A percentile compares a stretch with the other conserved stretches of the same genome.
These are phyloP conservation scores for Cercospora sesami DNA, from an alignment of 2,329 filamentous ascomycete genomes.

Conservation along the genomic window DNA sequence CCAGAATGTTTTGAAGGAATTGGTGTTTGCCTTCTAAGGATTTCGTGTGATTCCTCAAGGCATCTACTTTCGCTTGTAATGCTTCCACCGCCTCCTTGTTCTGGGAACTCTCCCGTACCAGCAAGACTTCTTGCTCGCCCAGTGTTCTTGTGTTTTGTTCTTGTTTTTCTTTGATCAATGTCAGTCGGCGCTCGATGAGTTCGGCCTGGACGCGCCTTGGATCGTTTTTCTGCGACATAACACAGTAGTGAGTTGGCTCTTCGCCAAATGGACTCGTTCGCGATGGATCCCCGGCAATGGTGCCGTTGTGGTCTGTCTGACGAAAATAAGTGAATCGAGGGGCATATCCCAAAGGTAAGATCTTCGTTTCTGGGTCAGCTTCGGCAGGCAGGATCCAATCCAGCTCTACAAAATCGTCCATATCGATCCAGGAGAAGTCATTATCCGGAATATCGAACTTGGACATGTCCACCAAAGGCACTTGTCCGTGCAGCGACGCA, in stretches of 20 bases:
- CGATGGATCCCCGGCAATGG: slow-evolving; percentile 75
- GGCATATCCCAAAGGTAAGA: slow-evolving; percentile 85
- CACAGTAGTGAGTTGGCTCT: slow-evolving; percentile 90
- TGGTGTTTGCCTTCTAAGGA: slow-evolving; percentile 59
- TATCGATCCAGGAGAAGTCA: slow-evolving; percentile 95
- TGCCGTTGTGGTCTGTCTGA: slow-evolving; percentile 86
- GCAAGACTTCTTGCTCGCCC: slow-evolving; percentile 70
- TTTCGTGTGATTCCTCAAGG: slow-evolving; percentile 57
- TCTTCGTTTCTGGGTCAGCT: slow-evolving; percentile 88
- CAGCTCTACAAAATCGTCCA: slow-evolving; percentile 98
- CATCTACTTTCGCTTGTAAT: slow-evolving; percentile 56
- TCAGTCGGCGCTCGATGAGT: slow-evolving; percentile 76
- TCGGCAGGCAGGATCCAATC: slow-evolving; percentile 94
- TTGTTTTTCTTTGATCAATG: slow-evolving; percentile 76
- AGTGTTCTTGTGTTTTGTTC: slow-evolving; percentile 70
- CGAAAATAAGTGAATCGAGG: slow-evolving; percentile 97
- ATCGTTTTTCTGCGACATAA: slow-evolving; percentile 75
- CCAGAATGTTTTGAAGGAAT: slow-evolving; percentile 60
- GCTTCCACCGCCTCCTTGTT: slow-evolving; percentile 49
- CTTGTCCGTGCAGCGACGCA: slow-evolving; percentile 56
- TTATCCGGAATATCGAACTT: slow-evolving; percentile 94
- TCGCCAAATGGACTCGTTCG: slow-evolving; percentile 87
- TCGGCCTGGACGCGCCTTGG: slow-evolving; percentile 84
- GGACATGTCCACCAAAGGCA: slow-evolving; percentile 64
- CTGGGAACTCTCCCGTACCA: slow-evolving; percentile 56